Evolutionary conservation across 805 yeast species (phyloP).

Genomic region (Candida suzukii): DNA sequence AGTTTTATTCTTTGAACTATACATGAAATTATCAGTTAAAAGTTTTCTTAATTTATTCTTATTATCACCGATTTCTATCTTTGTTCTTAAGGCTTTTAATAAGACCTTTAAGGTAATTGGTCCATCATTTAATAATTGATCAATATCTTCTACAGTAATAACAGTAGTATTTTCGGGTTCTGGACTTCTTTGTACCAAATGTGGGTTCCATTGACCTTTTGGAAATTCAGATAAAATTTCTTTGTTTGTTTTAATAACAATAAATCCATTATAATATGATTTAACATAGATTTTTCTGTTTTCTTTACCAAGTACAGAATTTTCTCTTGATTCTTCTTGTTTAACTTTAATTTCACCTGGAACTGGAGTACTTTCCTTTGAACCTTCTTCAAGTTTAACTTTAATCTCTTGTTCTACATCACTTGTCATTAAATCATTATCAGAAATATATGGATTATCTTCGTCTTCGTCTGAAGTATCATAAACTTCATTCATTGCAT

Average conservation of each 20-base stretch:
- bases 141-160: conserved; percentile 68
- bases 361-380: conserved; percentile 1
- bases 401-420: conserved; percentile 34
- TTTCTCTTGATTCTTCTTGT: conserved; percentile 22
- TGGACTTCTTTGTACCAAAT: conserved; percentile 29
- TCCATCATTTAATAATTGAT: conserved; percentile 48
- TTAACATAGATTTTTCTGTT: conserved; percentile 34
- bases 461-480: conserved; percentile 74
- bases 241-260: conserved; percentile 59
- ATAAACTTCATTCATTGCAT: conserved; percentile 83
- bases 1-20: conserved; percentile 21
- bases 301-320: conserved; percentile 4
- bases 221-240: conserved; percentile 62
- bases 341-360: conserved; percentile 22
- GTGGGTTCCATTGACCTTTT: conserved; percentile 79
- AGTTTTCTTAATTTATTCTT: conserved; percentile 45
- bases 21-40: conserved; percentile 20
- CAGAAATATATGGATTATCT: conserved; percentile 68
- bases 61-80: conserved; percentile 58
- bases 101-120: conserved; percentile 49
- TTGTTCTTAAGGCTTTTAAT: conserved; percentile 51
- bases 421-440: conserved; percentile 57
- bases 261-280: conserved; percentile 40
- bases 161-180: no score
- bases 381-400: conserved; percentile 30